Conservation (phyloP, 1,284 basidiomycete species). For the Wolfiporia cocos region DNA sequence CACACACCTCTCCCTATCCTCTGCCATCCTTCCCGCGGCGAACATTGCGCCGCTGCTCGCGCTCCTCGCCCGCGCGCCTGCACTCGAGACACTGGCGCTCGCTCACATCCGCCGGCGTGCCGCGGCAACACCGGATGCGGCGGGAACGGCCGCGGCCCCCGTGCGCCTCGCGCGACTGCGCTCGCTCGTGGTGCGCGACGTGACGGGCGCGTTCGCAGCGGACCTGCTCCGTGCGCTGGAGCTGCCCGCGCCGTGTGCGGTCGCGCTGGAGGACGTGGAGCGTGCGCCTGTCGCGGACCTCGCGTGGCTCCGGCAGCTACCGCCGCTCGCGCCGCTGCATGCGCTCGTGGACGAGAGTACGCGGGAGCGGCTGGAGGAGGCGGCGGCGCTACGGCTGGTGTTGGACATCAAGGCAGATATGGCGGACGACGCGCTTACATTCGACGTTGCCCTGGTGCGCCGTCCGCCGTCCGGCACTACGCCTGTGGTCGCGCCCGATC, state of each 20-base stretch:
- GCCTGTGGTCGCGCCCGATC: neutral
- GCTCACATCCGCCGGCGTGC: neutral
- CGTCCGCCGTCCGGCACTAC: neutral
- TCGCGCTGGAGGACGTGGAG: neutral
- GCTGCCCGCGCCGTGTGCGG: neutral
- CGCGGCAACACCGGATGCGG: too few species aligned
- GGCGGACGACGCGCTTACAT: neutral
- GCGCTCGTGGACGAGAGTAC: neutral
- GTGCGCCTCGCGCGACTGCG: neutral
- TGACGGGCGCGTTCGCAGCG: neutral
- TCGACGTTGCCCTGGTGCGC: neutral
- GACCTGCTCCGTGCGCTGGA: neutral
- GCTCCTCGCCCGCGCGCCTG: neutral
- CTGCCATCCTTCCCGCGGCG: too few species aligned
- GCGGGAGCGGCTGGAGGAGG: neutral
- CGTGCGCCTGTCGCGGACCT: neutral
- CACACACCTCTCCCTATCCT: neutral
- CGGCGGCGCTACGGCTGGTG: neutral
- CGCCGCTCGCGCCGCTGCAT: neutral
- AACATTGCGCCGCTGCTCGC: neutral
- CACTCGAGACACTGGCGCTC: neutral
- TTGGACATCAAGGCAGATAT: neutral
- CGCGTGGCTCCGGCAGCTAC: neutral
- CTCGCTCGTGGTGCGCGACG: neutral
- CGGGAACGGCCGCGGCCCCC: neutral